A percentile compares a stretch with the other conserved stretches of the same genome.
phyloP scores from a whole-genome alignment of 2,329 filamentous ascomycete species.

The Emergomyces africanus region DNA sequence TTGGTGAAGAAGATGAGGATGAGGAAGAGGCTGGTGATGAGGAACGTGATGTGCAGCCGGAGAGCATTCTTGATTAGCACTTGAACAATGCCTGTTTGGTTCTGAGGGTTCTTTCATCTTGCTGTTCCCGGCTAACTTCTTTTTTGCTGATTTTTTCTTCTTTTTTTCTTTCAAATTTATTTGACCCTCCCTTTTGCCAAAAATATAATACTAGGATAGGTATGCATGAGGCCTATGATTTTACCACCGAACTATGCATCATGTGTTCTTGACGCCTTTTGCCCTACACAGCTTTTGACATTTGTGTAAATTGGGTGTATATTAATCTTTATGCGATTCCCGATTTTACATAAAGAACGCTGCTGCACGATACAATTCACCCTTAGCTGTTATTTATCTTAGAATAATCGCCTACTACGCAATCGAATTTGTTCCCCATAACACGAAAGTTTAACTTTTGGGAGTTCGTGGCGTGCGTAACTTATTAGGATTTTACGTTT shows the following conservation, averaged over 20 bases:
- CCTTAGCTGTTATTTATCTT: not conserved
- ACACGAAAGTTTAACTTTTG: not conserved
- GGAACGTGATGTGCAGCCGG: not conserved
- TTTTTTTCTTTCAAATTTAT: not conserved
- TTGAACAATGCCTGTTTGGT: not conserved
- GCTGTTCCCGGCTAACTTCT: not conserved
- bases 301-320: too few relatives aligned
- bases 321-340: not conserved
- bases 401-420: not conserved
- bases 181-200: not conserved
- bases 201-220: not conserved
- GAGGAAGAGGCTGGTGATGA: slow-evolving; percentile 21
- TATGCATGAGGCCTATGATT: not conserved
- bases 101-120: not conserved
- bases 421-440: not conserved
- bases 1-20: slow-evolving; percentile 22
- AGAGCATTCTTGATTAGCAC: not conserved
- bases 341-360: not conserved
- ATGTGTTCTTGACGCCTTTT: not conserved
- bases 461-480: not conserved
- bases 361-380: not conserved
- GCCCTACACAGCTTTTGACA: not conserved
- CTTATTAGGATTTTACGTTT: not conserved
- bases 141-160: not conserved
- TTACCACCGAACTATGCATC: not conserved